Conservation (phyloP, 352 stramenopile species). For the Phytophthora pistaciae region DNA sequence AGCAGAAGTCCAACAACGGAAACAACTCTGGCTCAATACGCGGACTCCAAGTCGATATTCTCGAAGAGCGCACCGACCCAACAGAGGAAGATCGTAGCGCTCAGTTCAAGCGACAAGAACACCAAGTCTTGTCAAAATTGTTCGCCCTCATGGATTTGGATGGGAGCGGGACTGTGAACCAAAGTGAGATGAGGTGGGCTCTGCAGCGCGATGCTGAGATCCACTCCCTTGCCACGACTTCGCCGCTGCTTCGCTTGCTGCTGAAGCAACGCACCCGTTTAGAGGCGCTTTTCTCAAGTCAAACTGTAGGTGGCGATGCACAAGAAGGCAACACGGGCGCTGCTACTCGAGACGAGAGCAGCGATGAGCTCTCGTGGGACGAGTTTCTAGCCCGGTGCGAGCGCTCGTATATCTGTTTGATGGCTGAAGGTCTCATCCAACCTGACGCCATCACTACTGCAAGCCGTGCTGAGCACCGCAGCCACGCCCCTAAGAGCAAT, state of each 20-base stretch:
- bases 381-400: conserved; percentile 61
- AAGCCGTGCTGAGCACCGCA: background rate
- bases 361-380: conserved; percentile 58
- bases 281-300: conserved; percentile 38
- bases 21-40: conserved; percentile 11
- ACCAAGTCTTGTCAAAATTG: conserved; percentile 44
- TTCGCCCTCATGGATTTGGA: conserved; percentile 78
- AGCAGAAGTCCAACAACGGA: conserved; percentile 15
- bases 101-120: conserved; percentile 53
- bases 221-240: conserved; percentile 52
- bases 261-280: conserved; percentile 60
- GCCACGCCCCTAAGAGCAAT: background rate
- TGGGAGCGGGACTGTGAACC: conserved; percentile 67
- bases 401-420: conserved; percentile 55
- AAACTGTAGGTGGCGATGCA: background rate
- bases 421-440: conserved; percentile 43
- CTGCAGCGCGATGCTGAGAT: conserved; percentile 70
- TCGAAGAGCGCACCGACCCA: conserved; percentile 1
- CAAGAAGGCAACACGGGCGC: background rate
- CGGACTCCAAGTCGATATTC: conserved; percentile 15
- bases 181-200: conserved; percentile 73
- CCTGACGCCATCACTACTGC: conserved; percentile 8
- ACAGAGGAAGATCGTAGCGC: background rate
- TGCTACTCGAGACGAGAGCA: conserved; percentile 5
- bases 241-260: conserved; percentile 53